Conservation (phyloP, 129 eudicot genomes). For the Tagetes patula region DNA sequence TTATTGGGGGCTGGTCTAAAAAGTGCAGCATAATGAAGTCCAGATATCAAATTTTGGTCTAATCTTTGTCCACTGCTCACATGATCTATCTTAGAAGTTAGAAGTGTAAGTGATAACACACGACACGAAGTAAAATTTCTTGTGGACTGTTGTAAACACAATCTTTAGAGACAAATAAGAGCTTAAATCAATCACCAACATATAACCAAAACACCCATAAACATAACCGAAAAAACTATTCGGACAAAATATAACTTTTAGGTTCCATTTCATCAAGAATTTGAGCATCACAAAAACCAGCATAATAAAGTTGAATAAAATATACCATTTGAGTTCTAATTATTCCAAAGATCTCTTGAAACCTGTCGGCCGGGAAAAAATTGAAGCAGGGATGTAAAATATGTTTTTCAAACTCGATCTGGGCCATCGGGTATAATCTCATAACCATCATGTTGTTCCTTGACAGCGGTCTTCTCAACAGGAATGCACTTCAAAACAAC, state of each 20-base stretch:
- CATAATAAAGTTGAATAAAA: background rate
- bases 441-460: slow-evolving; percentile 61
- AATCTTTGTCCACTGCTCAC: too few species aligned
- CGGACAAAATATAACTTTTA: background rate
- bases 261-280: background rate
- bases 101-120: too few species aligned
- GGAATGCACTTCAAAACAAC: slow-evolving; percentile 84
- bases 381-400: too few species aligned
- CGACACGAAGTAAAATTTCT: too few species aligned
- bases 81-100: too few species aligned
- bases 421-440: slow-evolving; percentile 42
- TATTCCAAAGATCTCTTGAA: slow-evolving; percentile 16
- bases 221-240: background rate
- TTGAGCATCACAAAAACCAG: background rate
- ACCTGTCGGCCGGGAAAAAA: slow-evolving; percentile 18
- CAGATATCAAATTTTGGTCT: too few species aligned
- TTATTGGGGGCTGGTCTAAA: too few species aligned
- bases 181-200: background rate
- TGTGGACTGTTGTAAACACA: too few species aligned
- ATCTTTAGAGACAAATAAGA: too few species aligned
- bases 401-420: slow-evolving; percentile 28
- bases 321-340: slow-evolving; percentile 1
- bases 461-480: slow-evolving; percentile 28
- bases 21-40: too few species aligned
- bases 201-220: background rate